Evolutionary conservation across 768 basidiomycete species (phyloP).

Genomic region (Paxillus rubicundulus): DNA sequence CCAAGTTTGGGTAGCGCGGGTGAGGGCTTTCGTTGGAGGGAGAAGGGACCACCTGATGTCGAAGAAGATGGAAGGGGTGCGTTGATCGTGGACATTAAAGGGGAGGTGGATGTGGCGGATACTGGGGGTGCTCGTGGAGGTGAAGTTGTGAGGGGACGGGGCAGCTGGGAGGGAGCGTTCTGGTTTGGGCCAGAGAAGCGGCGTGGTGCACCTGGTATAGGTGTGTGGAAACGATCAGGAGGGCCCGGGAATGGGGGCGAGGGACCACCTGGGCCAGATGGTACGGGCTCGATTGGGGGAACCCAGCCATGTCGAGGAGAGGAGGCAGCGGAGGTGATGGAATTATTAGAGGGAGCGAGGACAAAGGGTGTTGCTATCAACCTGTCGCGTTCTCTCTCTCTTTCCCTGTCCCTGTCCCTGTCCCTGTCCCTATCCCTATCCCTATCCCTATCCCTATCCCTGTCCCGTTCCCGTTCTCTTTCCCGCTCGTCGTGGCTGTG

Average conservation of each 20-base stretch:
- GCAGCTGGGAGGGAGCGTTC: conserved; percentile 21
- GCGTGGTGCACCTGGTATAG: conserved; percentile 24
- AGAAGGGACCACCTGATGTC: conserved; percentile 17
- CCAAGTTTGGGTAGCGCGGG: conserved; percentile 28
- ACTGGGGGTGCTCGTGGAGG: conserved; percentile 36
- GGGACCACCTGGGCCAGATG: conserved; percentile 27
- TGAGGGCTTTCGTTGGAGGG: conserved; percentile 24
- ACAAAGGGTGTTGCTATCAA: conserved; percentile 54
- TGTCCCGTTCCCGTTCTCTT: conserved; percentile 18
- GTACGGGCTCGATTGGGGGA: conserved; percentile 23
- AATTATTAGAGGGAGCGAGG: conserved; percentile 45
- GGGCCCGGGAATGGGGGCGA: conserved; percentile 27
- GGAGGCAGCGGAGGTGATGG: conserved; percentile 32
- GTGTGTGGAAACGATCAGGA: conserved; percentile 28
- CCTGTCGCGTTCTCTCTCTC: conserved; percentile 51
- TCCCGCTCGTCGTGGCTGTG: conserved; percentile 28
- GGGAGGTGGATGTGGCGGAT: conserved; percentile 14
- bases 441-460: conserved; percentile 41
- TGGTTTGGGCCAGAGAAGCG: conserved; percentile 22
- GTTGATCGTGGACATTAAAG: conserved; percentile 18
- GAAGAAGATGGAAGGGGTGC: conserved; percentile 14
- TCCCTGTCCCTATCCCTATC: conserved; percentile 34
- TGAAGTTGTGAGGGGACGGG: conserved; percentile 32
- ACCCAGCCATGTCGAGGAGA: conserved; percentile 45
- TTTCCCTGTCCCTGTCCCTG: neutral